phyloP scores from a whole-genome alignment of 371 early-diverging fungal species.

The Blyttiomyces sp. region DNA sequence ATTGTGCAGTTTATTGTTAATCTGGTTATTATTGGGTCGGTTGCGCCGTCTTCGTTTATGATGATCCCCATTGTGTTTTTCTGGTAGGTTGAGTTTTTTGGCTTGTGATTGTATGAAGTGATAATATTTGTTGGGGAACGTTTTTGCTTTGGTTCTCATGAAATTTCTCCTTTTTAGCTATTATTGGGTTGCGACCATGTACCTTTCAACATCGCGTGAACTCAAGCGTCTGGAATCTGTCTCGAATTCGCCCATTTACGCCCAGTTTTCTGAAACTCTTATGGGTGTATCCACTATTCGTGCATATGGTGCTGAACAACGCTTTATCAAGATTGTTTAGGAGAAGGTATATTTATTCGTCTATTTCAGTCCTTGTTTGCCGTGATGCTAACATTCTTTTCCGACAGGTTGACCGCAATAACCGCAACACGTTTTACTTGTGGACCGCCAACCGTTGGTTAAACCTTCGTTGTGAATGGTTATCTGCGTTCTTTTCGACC shows the following conservation, averaged over 20 bases:
- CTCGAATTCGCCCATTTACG: constrained; percentile 71
- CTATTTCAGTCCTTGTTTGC: constrained; percentile 25
- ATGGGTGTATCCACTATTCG: constrained; percentile 69
- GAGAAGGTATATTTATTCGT: no score
- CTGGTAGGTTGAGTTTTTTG: constrained; percentile 18
- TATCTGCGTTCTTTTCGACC: constrained; percentile 68
- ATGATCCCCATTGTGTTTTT: constrained; percentile 11
- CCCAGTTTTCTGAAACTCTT: constrained; percentile 73
- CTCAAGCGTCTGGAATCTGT: constrained; percentile 78
- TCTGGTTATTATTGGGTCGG: constrained; percentile 17
- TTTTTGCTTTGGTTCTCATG: background rate
- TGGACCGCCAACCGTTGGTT: constrained; percentile 90
- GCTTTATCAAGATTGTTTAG: no score
- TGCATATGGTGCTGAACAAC: constrained; percentile 57
- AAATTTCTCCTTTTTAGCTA: background rate
- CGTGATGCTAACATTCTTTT: constrained; percentile 32
- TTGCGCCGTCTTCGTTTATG: constrained; percentile 21
- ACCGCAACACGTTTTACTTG: no score
- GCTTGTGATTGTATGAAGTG: background rate
- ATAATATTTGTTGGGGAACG: background rate
- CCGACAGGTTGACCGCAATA: no score
- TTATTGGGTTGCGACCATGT: constrained; percentile 31
- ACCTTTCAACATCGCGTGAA: constrained; percentile 70
- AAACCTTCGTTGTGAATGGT: constrained; percentile 69
- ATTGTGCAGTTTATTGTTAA: constrained; percentile 19